Base-by-base conservation (phyloP, 345 rosid species). In the Syzygium aqueum region DNA sequence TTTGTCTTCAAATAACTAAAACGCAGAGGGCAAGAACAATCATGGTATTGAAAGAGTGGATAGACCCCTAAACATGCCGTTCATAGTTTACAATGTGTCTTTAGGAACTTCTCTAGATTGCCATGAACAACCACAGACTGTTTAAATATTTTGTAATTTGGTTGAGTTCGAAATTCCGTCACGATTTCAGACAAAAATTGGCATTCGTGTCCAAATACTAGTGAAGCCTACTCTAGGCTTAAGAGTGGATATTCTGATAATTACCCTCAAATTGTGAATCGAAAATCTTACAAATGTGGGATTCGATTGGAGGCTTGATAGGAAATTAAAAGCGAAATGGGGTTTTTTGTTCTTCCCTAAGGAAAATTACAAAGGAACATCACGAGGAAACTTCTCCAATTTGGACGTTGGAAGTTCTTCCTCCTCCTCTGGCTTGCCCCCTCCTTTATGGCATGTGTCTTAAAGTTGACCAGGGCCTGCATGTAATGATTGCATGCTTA, bases 1-100 rank as follows among this genome's bases (percentile, higher is more conserved):
- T 21, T 21, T 89, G 86, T 92, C 93, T 30, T 92, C 91, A 49
- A 89, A 88, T 46, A 89, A 90, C 53, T 90, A 37, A 33, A 73
- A 73, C 10, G 49, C 25, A 33, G 13, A 19, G 37, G 25, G 25
- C 80, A 33, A 19, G 46, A 37, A 33, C 46, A 19, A 9, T n/a
- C 73, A n/a, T n/a, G 73, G 19, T 16, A 61, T 61, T n/a, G 73
- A 61, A n/a, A n/a, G 73, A 14, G 33, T 6, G 14, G 19, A n/a
- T 61, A 13, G 73, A 43, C 12, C n/a, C 27, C 30, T 59, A 27
- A 59, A 59, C 30, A 5, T 59, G 67, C 30, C 3, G 67, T 59
- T 59, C 30, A 15, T 2, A 67, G 43, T 67, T 67, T 67, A 33
- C 19, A 2, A 16, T 7, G 25, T 4, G 10, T 21, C 57, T 54